Evolutionary conservation across 2,329 filamentous ascomycete genomes (phyloP).

Genomic region (Tolypocladium ovalisporum): DNA sequence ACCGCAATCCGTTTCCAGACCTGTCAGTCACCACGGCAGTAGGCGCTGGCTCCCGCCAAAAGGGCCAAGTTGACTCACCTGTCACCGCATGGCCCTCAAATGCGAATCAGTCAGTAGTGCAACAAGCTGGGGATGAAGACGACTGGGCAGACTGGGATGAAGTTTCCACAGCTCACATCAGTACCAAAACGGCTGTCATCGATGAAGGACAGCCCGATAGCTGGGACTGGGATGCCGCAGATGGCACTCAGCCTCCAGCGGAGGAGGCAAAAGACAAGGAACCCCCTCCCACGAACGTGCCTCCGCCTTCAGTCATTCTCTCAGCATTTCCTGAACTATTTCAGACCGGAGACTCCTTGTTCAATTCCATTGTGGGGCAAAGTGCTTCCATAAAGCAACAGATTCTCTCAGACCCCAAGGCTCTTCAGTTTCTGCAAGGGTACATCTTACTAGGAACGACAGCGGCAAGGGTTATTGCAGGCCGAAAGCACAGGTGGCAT

Average conservation of each 20-base stretch:
- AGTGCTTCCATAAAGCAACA: conserved; percentile 47
- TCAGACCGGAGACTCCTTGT: conserved; percentile 52
- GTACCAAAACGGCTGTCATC: conserved; percentile 7
- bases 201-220: conserved; percentile 13
- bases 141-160: conserved; percentile 44
- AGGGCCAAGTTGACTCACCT: conserved; percentile 24
- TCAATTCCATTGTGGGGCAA: conserved; percentile 53
- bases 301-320: conserved; percentile 75
- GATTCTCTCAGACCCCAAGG: conserved; percentile 51
- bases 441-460: conserved; percentile 56
- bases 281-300: conserved; percentile 71
- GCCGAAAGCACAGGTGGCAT: conserved; percentile 82
- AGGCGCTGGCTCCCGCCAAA: conserved; percentile 19
- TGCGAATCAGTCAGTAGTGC: too few species aligned
- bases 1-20: conserved; percentile 41
- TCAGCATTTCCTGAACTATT: conserved; percentile 66
- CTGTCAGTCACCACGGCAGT: conserved; percentile 34
- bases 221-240: conserved; percentile 42
- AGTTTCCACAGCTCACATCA: conserved; percentile 16
- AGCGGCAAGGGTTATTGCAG: conserved; percentile 71
- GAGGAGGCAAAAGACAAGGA: conserved; percentile 17
- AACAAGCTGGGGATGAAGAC: conserved; percentile 20
- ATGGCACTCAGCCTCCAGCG: conserved; percentile 15
- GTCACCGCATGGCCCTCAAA: conserved; percentile 33
- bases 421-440: conserved; percentile 50